Evolutionary conservation across 306 rosid species (phyloP).

Genomic region (Delonix regia): DNA sequence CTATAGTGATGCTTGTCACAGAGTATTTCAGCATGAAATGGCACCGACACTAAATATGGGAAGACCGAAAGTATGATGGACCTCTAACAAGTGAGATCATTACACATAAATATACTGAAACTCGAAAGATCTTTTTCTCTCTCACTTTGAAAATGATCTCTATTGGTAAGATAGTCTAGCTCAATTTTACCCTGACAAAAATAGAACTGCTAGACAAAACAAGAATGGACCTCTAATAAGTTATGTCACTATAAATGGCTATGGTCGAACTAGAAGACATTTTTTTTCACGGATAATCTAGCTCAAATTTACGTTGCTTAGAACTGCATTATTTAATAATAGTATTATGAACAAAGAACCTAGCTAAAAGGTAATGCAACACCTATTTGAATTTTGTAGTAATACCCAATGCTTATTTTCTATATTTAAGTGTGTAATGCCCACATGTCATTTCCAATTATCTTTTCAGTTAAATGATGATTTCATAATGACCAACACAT

Average conservation of each 20-base stretch:
- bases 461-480: background rate
- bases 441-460: background rate
- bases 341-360: background rate
- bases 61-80: constrained; percentile 12
- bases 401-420: too few species aligned
- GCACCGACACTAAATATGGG: background rate
- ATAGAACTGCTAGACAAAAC: background rate
- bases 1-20: constrained; percentile 11
- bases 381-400: background rate
- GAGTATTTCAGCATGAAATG: constrained; percentile 25
- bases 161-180: constrained; percentile 21
- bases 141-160: constrained; percentile 1
- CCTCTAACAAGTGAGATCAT: background rate
- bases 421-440: background rate
- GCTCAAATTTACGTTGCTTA: too few species aligned
- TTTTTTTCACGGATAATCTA: background rate
- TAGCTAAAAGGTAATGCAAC: background rate
- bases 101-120: constrained; percentile 15
- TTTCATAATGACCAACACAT: too few species aligned
- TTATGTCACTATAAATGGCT: background rate
- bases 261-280: background rate
- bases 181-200: constrained; percentile 10
- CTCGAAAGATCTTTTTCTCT: background rate
- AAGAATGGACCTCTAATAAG: background rate
- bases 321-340: background rate